Percentiles rank a stretch among this genome's conserved stretches.
Evolutionary conservation across 1,284 basidiomycete species (phyloP).

Genomic region (Sphagnurus paluster): DNA sequence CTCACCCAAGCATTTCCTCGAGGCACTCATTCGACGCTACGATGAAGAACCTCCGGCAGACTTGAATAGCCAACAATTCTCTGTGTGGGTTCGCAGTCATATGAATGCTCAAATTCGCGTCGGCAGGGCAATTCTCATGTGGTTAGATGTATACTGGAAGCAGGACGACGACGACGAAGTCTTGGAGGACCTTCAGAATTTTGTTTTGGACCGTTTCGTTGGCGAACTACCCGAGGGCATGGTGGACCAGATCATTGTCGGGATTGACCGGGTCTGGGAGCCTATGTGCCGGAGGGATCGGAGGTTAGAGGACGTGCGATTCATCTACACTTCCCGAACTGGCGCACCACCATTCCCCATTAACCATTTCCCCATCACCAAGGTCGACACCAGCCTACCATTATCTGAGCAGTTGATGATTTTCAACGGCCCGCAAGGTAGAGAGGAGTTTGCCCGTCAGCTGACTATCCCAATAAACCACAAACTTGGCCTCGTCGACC

Average conservation of each 20-base stretch:
- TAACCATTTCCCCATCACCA: conserved; percentile 18
- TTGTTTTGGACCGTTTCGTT: conserved; percentile 28
- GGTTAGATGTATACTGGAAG: conserved; percentile 80
- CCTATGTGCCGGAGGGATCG: conserved; percentile 14
- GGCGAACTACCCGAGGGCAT: conserved; percentile 31
- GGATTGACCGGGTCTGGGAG: conserved; percentile 15
- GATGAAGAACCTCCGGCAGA: conserved; percentile 36
- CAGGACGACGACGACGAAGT: conserved; percentile 42
- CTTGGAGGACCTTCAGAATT: conserved; percentile 37
- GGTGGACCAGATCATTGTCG: conserved; percentile 22
- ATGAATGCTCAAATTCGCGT: conserved; percentile 64
- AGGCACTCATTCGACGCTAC: conserved; percentile 60
- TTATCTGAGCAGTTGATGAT: conserved; percentile 24
- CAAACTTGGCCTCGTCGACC: conserved; percentile 37
- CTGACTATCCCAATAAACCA: conserved; percentile 38
- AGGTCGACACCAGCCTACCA: conserved; percentile 21
- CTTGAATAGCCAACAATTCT: conserved; percentile 38
- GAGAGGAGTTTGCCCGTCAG: conserved; percentile 43
- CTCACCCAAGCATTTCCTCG: conserved; percentile 54
- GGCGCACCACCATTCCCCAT: background rate
- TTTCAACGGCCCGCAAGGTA: conserved; percentile 35
- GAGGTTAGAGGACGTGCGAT: conserved; percentile 16
- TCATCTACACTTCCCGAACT: conserved; percentile 10
- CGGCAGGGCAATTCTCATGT: conserved; percentile 66
- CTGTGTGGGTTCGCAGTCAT: conserved; percentile 51